A percentile compares a stretch with the other conserved stretches of the same genome.
Evolutionary conservation across 306 rosid species (phyloP).

Genomic region (Castanea mollissima): DNA sequence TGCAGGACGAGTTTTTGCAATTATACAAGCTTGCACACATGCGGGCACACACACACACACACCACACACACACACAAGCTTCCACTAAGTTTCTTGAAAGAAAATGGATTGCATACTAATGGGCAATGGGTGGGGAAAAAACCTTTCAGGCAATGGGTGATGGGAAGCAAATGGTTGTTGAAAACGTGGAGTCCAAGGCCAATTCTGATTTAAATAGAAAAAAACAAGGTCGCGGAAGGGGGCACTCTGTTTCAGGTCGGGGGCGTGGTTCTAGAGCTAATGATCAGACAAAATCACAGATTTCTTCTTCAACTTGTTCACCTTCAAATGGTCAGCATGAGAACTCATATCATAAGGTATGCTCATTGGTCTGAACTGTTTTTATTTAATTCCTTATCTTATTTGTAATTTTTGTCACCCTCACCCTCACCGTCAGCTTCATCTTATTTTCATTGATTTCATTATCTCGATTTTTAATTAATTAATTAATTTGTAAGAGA

Average conservation of each 20-base stretch:
- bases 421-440: neutral
- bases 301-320: conserved; percentile 47
- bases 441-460: neutral
- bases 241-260: conserved; percentile 62
- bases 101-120: conserved; percentile 14
- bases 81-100: neutral
- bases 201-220: conserved; percentile 61
- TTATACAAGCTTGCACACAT: no score
- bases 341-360: conserved; percentile 52
- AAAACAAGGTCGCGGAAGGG: conserved; percentile 91
- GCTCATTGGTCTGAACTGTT: conserved; percentile 21
- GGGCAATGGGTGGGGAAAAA: conserved; percentile 1
- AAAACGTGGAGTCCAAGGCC: conserved; percentile 49
- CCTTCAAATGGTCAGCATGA: conserved; percentile 76
- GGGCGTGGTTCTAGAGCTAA: conserved; percentile 80
- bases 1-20: no score
- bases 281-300: conserved; percentile 61
- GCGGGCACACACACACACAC: no score
- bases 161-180: conserved; percentile 59
- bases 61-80: no score
- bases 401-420: conserved; percentile 4
- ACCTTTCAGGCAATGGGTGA: conserved; percentile 61
- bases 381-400: conserved; percentile 3
- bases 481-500: neutral
- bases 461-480: neutral